phyloP scores from a whole-genome alignment of 371 early-diverging fungal genomes.

The Parasitella parasitica region DNA sequence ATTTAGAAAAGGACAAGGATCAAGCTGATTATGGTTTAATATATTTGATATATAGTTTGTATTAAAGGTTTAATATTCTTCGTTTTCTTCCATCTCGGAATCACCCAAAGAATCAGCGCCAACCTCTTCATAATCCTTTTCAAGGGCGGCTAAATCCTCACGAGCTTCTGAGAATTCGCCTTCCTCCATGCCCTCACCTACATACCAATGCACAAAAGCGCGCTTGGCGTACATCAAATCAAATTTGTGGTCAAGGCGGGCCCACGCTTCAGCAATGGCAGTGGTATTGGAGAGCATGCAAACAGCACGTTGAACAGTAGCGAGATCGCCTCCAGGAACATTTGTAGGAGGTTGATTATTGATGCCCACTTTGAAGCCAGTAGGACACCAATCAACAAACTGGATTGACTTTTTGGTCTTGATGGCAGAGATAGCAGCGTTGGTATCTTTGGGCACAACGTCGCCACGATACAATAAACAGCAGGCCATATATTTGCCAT shows the following conservation, averaged over 20 bases:
- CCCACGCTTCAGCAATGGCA: conserved; percentile 96
- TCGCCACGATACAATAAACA: conserved; percentile 94
- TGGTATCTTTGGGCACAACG: conserved; percentile 83
- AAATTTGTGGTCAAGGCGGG: conserved; percentile 94
- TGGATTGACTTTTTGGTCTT: conserved; percentile 89
- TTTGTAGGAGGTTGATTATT: conserved; percentile 89
- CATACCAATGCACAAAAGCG: conserved; percentile 99
- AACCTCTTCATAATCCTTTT: conserved; percentile 99
- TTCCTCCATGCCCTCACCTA: conserved; percentile 97
- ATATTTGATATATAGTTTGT: too few species aligned
- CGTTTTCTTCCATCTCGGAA: conserved; percentile 62
- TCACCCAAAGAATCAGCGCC: conserved; percentile 86
- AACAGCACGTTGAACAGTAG: conserved; percentile 90
- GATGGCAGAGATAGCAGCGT: conserved; percentile 83
- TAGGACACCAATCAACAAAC: conserved; percentile 99
- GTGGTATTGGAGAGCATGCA: conserved; percentile 97
- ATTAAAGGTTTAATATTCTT: not conserved
- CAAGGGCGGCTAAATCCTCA: conserved; percentile 98
- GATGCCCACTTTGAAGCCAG: conserved; percentile 98
- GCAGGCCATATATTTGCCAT: conserved; percentile 96
- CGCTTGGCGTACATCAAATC: conserved; percentile 97
- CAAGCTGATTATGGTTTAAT: too few species aligned
- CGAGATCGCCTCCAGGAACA: conserved; percentile 89
- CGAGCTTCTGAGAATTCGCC: conserved; percentile 89
- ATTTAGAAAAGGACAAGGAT: too few species aligned